phyloP scores from a whole-genome alignment of 441 rosid genomes.

The Hura crepitans region DNA sequence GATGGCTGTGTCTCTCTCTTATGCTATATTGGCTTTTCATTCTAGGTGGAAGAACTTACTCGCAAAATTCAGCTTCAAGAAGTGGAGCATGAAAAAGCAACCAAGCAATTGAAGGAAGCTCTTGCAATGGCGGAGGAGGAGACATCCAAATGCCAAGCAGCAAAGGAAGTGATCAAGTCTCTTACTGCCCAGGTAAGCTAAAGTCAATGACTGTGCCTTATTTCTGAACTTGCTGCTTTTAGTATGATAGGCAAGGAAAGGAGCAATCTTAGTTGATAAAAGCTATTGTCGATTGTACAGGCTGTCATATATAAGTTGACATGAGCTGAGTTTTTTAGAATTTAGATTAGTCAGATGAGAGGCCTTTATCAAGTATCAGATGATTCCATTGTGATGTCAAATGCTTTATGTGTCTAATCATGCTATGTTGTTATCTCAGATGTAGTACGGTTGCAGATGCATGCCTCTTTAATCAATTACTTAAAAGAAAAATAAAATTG shows the following conservation, averaged over 20 bases:
- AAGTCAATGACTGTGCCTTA: neutral
- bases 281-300: neutral
- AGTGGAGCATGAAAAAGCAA: conserved; percentile 78
- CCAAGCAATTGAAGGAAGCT: conserved; percentile 84
- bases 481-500: neutral
- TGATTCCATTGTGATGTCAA: neutral
- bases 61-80: conserved; percentile 81
- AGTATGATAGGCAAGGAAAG: neutral
- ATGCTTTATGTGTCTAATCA: neutral
- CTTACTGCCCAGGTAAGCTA: conserved; percentile 87
- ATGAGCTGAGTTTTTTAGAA: neutral
- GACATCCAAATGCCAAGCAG: conserved; percentile 83
- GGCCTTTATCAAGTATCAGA: neutral
- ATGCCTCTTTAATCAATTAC: conserved; percentile 2
- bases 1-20: neutral
- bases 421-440: neutral
- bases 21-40: conserved; percentile 25
- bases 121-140: conserved; percentile 80
- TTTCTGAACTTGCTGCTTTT: neutral
- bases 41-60: conserved; percentile 83
- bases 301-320: neutral
- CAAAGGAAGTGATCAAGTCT: conserved; percentile 97
- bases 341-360: neutral
- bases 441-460: neutral
- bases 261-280: neutral